Evolutionary conservation across 306 rosid species (phyloP), one percentile per base, ranked within the genome.

Genomic region (Begonia loranthoides): DNA sequence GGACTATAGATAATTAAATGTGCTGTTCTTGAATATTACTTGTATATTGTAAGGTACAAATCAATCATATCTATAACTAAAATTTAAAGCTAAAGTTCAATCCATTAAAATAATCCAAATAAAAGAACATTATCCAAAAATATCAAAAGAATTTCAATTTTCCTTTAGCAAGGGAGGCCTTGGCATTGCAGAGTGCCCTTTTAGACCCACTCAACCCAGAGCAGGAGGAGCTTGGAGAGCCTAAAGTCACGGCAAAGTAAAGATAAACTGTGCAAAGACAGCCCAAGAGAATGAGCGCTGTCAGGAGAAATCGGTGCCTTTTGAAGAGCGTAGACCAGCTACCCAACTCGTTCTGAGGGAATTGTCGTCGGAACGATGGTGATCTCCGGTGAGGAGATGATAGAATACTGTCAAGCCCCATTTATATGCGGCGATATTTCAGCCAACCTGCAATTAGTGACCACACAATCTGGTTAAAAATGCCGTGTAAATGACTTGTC

Each of bases 251-350:
- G 21, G 96, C 96, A 53, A 87, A 87, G 67, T 87, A 87, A 24
- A 87, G 96, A 64, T 87, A 87, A 56, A 87, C 70, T 11, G 83
- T 80, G 63, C 96, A 87, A 58, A 87, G 90, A 56, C 73, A 61
- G 15, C 76, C 56, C 58, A 87, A 74, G 21, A 80, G 82, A 54
- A 38, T 76, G 4, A 87, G 77, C 19, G 96, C 87, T 5, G 70
- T 74, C 57, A 87, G 70, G 70, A 87, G 94, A 76, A 71, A 87
- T 49, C 90, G 94, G 53, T 87, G 96, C 74, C 96, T 72, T 49
- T 87, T 73, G 45, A 63, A 36, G 24, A 87, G 90, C 12, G 81
- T 63, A 1, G 94, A 74, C 96, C 94, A 87, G 60, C 80, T 75
- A 43, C 90, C 82, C 16, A 84, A 62, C 66, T 76, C 94, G 68